phyloP scores from a whole-genome alignment of 2,329 filamentous ascomycete genomes.

The Sarocladiaceae sp. region DNA sequence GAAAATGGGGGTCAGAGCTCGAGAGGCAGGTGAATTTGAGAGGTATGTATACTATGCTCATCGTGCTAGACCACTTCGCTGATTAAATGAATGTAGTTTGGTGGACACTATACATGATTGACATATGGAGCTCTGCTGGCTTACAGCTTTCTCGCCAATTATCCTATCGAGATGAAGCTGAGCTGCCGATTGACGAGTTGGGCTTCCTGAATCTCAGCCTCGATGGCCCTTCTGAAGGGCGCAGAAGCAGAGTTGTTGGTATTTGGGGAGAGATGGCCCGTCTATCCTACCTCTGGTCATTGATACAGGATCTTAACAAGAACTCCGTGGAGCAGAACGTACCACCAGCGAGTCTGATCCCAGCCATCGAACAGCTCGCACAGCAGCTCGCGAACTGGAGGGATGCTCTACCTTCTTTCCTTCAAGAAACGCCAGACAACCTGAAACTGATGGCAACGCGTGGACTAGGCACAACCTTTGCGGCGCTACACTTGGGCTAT shows the following conservation, averaged over 20 bases:
- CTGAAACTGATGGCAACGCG: neutral
- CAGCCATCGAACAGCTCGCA: neutral
- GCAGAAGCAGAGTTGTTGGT: neutral
- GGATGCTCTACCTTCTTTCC: neutral
- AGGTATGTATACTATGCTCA: too few species aligned
- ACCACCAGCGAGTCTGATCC: neutral
- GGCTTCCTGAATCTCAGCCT: neutral
- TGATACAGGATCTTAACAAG: constrained; percentile 11
- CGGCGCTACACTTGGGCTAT: constrained; percentile 8
- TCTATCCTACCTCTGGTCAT: constrained; percentile 4
- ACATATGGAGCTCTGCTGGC: constrained; percentile 9
- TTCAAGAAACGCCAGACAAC: constrained; percentile 6
- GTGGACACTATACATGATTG: constrained; percentile 13
- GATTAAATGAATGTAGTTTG: constrained; percentile 5
- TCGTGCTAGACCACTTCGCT: too few species aligned
- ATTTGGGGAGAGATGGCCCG: constrained; percentile 12
- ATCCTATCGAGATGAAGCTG: constrained; percentile 1
- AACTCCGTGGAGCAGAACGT: constrained; percentile 6
- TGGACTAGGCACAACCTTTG: constrained; percentile 8
- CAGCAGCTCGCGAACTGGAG: neutral
- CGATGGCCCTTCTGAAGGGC: neutral
- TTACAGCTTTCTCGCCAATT: constrained; percentile 8
- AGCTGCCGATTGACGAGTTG: constrained; percentile 9
- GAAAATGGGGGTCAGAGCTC: neutral
- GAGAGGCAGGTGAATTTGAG: constrained; percentile 10